Conservation (phyloP, 192 early-diverging fungal genomes). For the Thoreauomyces humboldtii region DNA sequence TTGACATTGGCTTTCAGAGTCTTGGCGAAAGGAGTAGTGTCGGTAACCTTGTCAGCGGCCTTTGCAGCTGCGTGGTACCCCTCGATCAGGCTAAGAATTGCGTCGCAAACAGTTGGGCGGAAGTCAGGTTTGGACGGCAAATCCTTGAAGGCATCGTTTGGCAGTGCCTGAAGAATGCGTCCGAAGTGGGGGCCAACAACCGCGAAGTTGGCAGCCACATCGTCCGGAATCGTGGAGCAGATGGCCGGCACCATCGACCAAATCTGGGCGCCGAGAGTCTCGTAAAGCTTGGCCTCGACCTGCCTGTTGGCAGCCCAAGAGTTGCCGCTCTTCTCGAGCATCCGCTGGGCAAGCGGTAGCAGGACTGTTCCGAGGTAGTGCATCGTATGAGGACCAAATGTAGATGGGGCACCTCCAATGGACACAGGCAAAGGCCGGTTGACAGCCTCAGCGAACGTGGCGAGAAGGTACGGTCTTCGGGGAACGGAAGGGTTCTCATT, state of each 20-base stretch:
- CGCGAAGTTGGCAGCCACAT: constrained; percentile 49
- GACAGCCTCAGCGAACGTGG: constrained; percentile 76
- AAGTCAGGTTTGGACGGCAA: constrained; percentile 63
- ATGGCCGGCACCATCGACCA: constrained; percentile 85
- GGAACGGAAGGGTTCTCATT: constrained; percentile 46
- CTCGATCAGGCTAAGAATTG: constrained; percentile 53
- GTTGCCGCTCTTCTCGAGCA: constrained; percentile 61
- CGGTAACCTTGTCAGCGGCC: neutral
- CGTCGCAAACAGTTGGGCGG: constrained; percentile 74
- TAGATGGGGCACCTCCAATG: neutral
- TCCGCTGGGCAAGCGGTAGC: constrained; percentile 75
- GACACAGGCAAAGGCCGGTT: constrained; percentile 41
- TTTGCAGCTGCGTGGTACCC: constrained; percentile 24
- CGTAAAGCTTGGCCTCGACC: constrained; percentile 78
- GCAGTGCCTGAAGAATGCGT: constrained; percentile 56
- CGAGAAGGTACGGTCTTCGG: constrained; percentile 88
- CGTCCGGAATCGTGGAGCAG: constrained; percentile 74
- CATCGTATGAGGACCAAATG: constrained; percentile 51
- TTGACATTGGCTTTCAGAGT: neutral
- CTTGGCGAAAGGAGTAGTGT: constrained; percentile 1
- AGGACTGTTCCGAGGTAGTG: constrained; percentile 66
- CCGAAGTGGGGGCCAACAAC: constrained; percentile 71
- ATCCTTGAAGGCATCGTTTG: constrained; percentile 32
- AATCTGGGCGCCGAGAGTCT: constrained; percentile 82
- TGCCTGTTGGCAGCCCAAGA: constrained; percentile 51